A percentile compares a stretch with the other conserved stretches of the same genome.
phyloP scores from a whole-genome alignment of 176 grass and related monocot species.

The Cymbopogon citratus region DNA sequence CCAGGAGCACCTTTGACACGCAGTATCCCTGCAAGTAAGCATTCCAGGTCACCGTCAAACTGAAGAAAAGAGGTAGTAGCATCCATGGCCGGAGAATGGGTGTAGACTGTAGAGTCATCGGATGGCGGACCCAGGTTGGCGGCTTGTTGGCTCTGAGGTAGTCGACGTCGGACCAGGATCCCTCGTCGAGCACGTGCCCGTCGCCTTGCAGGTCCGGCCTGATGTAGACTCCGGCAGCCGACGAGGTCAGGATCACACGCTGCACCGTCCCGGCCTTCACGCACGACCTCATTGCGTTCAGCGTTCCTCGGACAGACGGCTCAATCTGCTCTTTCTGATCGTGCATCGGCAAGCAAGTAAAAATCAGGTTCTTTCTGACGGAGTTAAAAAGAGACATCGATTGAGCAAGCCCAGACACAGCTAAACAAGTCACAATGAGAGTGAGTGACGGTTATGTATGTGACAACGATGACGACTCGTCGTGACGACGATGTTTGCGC shows the following conservation, averaged over 20 bases:
- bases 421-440: too few species aligned
- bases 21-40: background rate
- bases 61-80: too few species aligned
- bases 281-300: constrained; percentile 72
- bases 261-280: constrained; percentile 41
- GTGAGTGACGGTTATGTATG: too few species aligned
- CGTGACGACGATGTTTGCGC: background rate
- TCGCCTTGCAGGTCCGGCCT: constrained; percentile 23
- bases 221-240: constrained; percentile 28
- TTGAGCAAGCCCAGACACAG: too few species aligned
- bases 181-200: background rate
- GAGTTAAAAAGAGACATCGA: too few species aligned
- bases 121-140: constrained; percentile 31
- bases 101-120: background rate
- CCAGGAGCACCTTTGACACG: constrained; percentile 30
- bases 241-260: constrained; percentile 62
- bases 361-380: too few species aligned
- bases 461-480: background rate
- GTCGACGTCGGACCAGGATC: constrained; percentile 48
- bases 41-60: too few species aligned
- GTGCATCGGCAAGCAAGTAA: background rate
- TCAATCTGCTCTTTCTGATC: constrained; percentile 55
- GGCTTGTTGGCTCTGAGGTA: constrained; percentile 29
- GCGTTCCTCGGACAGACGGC: constrained; percentile 25
- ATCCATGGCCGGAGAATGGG: background rate